These are phyloP conservation scores for Globomyces pollinis-pini DNA, from an alignment of 192 early-diverging fungal genomes.

Conservation along the genomic window DNA sequence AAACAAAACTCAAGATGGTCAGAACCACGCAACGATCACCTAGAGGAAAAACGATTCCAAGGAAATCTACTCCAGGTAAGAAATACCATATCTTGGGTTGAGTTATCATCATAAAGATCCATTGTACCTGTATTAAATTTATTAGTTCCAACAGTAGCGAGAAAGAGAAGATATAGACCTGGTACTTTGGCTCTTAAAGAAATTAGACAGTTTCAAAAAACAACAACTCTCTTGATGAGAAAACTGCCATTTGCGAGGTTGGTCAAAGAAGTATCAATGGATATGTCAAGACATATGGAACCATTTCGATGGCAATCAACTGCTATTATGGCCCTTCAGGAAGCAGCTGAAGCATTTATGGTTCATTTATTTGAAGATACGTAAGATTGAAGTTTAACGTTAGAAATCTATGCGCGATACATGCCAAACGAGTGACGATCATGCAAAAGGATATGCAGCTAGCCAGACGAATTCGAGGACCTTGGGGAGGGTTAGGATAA, in stretches of 20 bases:
- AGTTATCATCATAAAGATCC: no score
- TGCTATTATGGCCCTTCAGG: constrained; percentile 75
- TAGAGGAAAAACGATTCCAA: no score
- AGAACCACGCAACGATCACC: no score
- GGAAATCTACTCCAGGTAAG: no score
- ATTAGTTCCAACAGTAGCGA: no score
- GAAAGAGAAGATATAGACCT: constrained; percentile 56
- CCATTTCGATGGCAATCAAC: constrained; percentile 61
- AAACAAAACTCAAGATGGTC: no score
- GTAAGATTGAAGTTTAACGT: constrained; percentile 32
- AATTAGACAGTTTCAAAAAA: constrained; percentile 79
- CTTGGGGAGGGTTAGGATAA: constrained; percentile 62
- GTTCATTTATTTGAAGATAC: constrained; percentile 86
- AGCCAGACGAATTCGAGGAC: constrained; percentile 80
- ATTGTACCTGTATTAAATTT: no score
- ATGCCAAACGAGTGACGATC: constrained; percentile 89
- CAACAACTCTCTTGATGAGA: constrained; percentile 65
- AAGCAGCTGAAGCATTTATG: constrained; percentile 72
- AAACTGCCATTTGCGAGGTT: constrained; percentile 85
- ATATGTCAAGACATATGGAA: constrained; percentile 17
- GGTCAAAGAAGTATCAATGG: constrained; percentile 29
- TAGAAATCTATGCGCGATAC: constrained; percentile 85
- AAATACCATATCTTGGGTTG: no score
- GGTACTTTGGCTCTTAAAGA: constrained; percentile 77
- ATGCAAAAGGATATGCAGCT: constrained; percentile 90